Conservation (phyloP, 2,329 filamentous ascomycete species). For the Stemphylium lycopersici region DNA sequence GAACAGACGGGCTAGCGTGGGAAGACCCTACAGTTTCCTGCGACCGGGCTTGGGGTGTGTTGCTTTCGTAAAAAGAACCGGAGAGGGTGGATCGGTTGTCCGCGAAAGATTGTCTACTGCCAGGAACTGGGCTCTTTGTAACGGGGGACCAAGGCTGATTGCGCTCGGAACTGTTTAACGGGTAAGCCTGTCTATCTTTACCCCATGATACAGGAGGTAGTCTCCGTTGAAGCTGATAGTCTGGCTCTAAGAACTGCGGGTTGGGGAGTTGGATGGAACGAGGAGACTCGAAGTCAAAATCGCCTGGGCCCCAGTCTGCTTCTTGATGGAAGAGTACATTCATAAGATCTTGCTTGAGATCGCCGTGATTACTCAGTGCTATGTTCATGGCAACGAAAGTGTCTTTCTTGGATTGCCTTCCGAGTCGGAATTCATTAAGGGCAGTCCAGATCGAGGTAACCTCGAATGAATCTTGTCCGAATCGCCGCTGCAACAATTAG, state of each 20-base stretch:
- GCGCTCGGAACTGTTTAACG: neutral
- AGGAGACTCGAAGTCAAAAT: conserved; percentile 32
- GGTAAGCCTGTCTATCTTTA: neutral
- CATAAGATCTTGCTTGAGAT: conserved; percentile 32
- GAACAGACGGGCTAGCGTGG: conserved; percentile 5
- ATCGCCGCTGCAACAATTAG: conserved; percentile 22
- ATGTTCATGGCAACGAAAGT: conserved; percentile 24
- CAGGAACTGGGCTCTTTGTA: neutral
- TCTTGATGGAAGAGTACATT: conserved; percentile 32
- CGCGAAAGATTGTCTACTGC: neutral
- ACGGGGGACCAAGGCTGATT: neutral
- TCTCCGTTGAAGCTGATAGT: conserved; percentile 30
- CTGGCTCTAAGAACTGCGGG: conserved; percentile 33
- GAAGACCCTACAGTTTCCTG: neutral
- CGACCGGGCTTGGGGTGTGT: conserved; percentile 1
- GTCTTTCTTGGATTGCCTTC: conserved; percentile 30
- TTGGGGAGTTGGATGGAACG: conserved; percentile 1
- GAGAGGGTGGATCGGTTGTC: neutral
- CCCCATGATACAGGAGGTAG: conserved; percentile 27
- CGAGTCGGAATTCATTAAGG: conserved; percentile 24
- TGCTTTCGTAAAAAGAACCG: neutral
- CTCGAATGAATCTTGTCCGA: conserved; percentile 32
- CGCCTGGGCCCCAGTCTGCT: conserved; percentile 26
- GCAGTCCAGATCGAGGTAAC: conserved; percentile 20
- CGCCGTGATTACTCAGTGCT: conserved; percentile 22